Base-by-base conservation (phyloP, 2,329 filamentous ascomycete species). In the Clarireedia paspali region DNA sequence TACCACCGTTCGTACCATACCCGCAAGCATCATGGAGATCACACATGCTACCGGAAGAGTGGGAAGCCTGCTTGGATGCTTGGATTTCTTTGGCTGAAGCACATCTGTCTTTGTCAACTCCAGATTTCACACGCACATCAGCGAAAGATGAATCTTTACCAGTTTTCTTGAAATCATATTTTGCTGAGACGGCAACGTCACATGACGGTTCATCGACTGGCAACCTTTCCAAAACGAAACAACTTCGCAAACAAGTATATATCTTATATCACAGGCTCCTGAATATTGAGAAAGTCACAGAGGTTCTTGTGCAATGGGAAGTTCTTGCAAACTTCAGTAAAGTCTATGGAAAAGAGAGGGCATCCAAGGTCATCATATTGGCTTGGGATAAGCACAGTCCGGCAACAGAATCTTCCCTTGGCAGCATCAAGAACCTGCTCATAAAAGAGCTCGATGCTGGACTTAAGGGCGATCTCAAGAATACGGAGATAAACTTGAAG, bases 1-100 rank as follows among this genome's bases (percentile, higher is more conserved):
- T 91, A 49, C 90, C 90, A 44, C 79, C 84, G 36, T 78, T 96
- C 71, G 90, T 87, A 56, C 81, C 87, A 20, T 91, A 94, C 64
- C 92, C 91, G 17, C 79, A 85, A 59, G 74, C 80, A 36, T 74
- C 76, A 55, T 83, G 90, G 74, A 83, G 84, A 66, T 79, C 80
- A 62, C 79, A 80, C 62, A 79, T 96, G 58, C 75, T 78, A 40
- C 73, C 83, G 3, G 73, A 78, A 50, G 89, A 96, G 71, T 96
- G 91, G 91, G 78, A 86, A 61, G 77, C 81, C 34, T 90, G 87
- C 68, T 74, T 95, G 47, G 81, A 87, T 60, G 85, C 89, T 38
- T 96, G 90, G 90, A 73, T 84, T 17, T 74, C 81, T 10, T 77
- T 96, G 6, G 74, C 82, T 6, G 77, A 84, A 53, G 78, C 84